Conservation (phyloP, 345 rosid species). For the Melaleuca quinquenervia region DNA sequence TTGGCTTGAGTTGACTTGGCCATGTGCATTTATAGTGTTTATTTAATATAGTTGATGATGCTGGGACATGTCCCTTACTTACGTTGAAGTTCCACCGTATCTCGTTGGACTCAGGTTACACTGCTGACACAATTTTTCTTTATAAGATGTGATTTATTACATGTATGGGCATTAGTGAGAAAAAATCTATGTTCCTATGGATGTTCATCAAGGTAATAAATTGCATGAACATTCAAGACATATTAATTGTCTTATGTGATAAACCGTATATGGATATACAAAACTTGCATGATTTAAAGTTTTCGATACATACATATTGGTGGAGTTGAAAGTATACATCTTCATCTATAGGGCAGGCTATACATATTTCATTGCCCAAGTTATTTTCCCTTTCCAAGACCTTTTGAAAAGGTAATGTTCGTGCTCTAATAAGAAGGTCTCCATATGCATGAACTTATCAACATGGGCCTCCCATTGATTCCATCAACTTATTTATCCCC, state of each 20-base stretch:
- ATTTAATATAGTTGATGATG: not conserved
- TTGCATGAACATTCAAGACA: not conserved
- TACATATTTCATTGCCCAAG: not conserved
- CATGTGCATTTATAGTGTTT: not conserved
- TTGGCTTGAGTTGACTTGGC: not conserved
- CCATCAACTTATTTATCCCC: not conserved
- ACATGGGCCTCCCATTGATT: not conserved
- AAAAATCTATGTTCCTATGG: not conserved
- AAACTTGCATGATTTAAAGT: accelerated
- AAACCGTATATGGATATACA: not conserved
- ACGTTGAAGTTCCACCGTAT: not conserved
- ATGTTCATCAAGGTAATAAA: not conserved
- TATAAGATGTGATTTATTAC: not conserved
- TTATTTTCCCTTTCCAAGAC: not conserved
- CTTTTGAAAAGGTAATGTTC: not conserved
- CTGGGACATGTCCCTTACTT: not conserved
- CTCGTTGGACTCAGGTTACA: not conserved
- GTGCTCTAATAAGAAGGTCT: not conserved
- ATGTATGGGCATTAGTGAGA: not conserved
- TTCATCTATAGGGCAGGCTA: not conserved
- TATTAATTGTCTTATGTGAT: not conserved
- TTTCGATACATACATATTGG: accelerated
- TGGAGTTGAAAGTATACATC: not conserved
- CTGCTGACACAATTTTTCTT: not conserved
- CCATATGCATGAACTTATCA: not conserved